Evolutionary conservation across 2,329 filamentous ascomycete species (phyloP), one percentile per base, ranked within the genome.

Genomic region (Parastagonospora avenae): DNA sequence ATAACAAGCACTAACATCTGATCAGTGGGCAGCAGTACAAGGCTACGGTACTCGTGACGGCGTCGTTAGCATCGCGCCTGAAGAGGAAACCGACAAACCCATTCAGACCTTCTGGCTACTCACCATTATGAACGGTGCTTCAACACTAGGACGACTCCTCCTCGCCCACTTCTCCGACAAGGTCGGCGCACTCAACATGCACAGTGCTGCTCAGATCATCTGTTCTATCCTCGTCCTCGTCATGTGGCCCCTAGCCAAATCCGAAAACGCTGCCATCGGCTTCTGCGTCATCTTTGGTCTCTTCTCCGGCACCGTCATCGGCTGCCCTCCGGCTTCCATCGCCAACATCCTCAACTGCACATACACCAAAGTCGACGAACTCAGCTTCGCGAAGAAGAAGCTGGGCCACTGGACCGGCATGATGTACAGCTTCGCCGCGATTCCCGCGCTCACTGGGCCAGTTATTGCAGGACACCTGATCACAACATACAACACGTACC

Each of bases 381-480:
- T 46, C 11, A 46, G 60, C 16, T 48, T 66, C 19, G 62, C 62
- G 8, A 70, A 73, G 61, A 48, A 73, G 43, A 77, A 75, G 48
- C 74, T 81, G 7, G 79, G 79, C 11, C 79, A 81, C 46, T 81
- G 79, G 79, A 77, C 73, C 2, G 79, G 79, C 36, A 80, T 81
- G 78, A 80, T 81, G 79, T 82, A 80, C 67, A 74, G 73, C 9
- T 65, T 69, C 38, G 73, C 78, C 8, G 77, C 77, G 1, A 59
- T 76, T 1, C 76, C 75, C n/a, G 72, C 77, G 2, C 70, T 82
- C 8, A 67, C 72, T 4, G 79, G 79, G 2, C 79, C 79, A 1
- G 64, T 80, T 50, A 75, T 81, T 48, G 76, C 76, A 14, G 79
- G 79, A 8, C 68, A 77, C 51, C 63, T 81, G 35, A 74, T 80